phyloP scores from a whole-genome alignment of 2,329 filamentous ascomycete genomes.

The Hansfordia pulvinata region DNA sequence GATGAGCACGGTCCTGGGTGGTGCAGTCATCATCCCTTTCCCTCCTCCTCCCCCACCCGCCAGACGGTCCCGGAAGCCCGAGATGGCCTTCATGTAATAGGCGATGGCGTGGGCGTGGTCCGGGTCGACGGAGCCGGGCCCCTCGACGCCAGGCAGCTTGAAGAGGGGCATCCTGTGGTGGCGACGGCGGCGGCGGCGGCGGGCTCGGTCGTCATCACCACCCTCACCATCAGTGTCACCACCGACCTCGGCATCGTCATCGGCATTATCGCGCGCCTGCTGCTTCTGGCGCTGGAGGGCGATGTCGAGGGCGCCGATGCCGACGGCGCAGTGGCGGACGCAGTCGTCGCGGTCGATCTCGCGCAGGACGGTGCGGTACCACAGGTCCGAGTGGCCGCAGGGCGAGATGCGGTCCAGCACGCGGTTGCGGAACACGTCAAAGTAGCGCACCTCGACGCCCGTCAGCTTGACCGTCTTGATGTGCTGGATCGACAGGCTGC shows the following conservation, averaged over 20 bases:
- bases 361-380: constrained; percentile 1
- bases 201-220: too few species aligned
- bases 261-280: too few species aligned
- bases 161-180: neutral
- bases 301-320: neutral
- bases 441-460: neutral
- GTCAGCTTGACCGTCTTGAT: too few species aligned
- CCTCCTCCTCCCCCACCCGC: too few species aligned
- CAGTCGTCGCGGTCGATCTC: constrained; percentile 1
- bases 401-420: neutral
- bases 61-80: neutral
- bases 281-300: neutral
- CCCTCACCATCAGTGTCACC: too few species aligned
- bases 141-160: neutral
- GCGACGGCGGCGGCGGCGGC: too few species aligned
- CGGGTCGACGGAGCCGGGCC: neutral
- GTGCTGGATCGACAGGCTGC: too few species aligned
- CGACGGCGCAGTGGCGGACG: neutral
- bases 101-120: constrained; percentile 1
- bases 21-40: too few species aligned
- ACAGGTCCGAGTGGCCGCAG: neutral
- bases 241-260: too few species aligned
- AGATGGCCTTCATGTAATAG: neutral
- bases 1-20: neutral
- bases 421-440: constrained; percentile 1